phyloP scores from a whole-genome alignment of 75 land plant species.

The Picea glauca region DNA sequence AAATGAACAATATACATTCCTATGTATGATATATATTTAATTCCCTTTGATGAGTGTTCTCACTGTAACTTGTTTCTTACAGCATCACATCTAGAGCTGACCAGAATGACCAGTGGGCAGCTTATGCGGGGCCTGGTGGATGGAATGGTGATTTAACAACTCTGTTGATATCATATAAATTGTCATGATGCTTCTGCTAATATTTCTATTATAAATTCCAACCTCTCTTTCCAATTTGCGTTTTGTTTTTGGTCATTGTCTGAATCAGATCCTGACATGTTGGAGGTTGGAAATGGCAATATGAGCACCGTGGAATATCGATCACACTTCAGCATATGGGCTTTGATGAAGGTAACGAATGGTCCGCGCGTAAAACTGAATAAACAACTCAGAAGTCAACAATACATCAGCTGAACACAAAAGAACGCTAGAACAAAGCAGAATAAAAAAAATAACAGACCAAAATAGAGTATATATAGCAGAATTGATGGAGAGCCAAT shows the following conservation, averaged over 20 bases:
- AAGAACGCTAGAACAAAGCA: no score
- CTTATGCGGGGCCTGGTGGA: conserved; percentile 75
- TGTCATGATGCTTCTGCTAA: background rate
- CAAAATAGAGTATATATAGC: background rate
- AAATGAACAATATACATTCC: background rate
- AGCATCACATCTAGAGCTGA: conserved; percentile 66
- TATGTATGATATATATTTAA: background rate
- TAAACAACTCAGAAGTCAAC: no score
- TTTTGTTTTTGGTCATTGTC: background rate
- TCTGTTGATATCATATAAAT: background rate
- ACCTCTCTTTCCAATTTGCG: no score
- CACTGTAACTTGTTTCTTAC: conserved; percentile 6
- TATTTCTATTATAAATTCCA: background rate
- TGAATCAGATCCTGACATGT: conserved; percentile 90
- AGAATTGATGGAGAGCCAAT: background rate
- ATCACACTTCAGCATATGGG: conserved; percentile 91
- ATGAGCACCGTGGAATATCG: conserved; percentile 75
- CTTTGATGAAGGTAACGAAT: conserved; percentile 66
- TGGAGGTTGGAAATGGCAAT: conserved; percentile 96
- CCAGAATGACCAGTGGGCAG: conserved; percentile 61
- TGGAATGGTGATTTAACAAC: conserved; percentile 61
- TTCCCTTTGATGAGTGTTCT: background rate
- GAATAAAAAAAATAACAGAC: background rate
- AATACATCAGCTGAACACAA: no score
- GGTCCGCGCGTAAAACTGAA: no score